phyloP scores from a whole-genome alignment of 108 stramenopile species.

The Skeletonema potamos region DNA sequence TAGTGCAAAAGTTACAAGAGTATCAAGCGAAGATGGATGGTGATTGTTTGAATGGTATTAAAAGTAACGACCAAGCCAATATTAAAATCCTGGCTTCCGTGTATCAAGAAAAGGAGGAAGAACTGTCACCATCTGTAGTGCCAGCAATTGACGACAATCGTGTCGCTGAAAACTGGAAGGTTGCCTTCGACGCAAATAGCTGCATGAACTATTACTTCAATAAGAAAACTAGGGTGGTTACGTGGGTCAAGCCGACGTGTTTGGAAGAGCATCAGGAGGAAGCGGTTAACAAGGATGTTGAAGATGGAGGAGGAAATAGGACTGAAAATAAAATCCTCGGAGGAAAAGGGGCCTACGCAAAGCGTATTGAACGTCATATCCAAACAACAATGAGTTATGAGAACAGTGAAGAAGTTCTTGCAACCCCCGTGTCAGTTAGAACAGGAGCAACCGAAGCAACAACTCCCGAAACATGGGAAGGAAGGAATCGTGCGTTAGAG shows the following conservation, averaged over 20 bases:
- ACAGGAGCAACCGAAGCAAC: slow-evolving; percentile 7
- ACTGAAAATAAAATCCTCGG: not conserved
- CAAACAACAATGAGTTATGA: slow-evolving; percentile 1
- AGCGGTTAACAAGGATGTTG: not conserved
- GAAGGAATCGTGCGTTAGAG: slow-evolving; percentile 7
- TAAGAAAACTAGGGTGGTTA: not conserved
- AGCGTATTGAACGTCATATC: slow-evolving; percentile 11
- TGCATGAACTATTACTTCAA: not conserved
- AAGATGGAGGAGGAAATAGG: not conserved
- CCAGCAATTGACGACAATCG: not conserved
- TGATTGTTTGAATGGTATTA: not conserved
- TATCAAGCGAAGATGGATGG: slow-evolving; percentile 8
- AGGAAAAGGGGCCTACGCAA: slow-evolving; percentile 6
- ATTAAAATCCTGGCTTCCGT: not conserved
- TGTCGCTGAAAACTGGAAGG: not conserved
- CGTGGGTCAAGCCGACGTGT: not conserved
- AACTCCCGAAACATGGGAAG: slow-evolving; percentile 6
- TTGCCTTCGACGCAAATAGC: not conserved
- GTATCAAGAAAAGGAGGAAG: too few species aligned
- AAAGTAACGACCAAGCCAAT: not conserved
- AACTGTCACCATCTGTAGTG: not conserved
- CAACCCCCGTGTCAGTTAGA: slow-evolving; percentile 10
- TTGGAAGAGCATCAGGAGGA: slow-evolving; percentile 1
- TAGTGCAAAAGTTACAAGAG: slow-evolving; percentile 12
- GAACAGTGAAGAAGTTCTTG: not conserved